Base-by-base conservation (phyloP, 805 yeast genomes). In the Myxozyma sirexii region DNA sequence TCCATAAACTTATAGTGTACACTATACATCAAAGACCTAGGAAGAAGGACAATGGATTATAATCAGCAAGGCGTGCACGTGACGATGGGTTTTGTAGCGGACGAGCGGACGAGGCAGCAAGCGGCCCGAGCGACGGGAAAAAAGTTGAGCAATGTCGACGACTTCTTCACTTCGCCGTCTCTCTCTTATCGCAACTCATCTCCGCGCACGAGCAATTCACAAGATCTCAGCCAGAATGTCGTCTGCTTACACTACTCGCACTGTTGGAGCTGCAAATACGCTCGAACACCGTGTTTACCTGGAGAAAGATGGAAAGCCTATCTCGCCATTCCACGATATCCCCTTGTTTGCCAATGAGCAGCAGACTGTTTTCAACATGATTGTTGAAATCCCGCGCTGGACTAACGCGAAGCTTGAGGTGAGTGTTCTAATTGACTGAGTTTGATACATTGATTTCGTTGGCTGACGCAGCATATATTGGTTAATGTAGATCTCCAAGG, bases 371-470 rank as follows among this genome's bases (percentile, higher is more conserved):
- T 80, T 88, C 68, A 88, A 88, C 82, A 87, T 90, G 88, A 82
- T 94, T 70, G 97, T 94, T 65, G 99, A 94, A 79, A 91, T 94
- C 68, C 99, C 99, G 74, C 88, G 98, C 77, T 93, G 97, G 97
- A 83, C 96, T 72, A 94, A 94, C 75, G 98, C 97, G 67, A 94
- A 94, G 81, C 82, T 92, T 76, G 99, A 94, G 27, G 45, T 41
- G 12, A 4, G 26, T 19, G 13, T 17, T 26, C 17, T 33, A 6
- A 17, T 23, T 12, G 15, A 17, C 24, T 10, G 7, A 4, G 23
- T 43, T 43, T 26, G 31, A 7, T 43, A 27, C 4, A 17, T 19
- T n/a, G n/a, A n/a, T n/a, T n/a, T n/a, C n/a, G n/a, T n/a, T n/a
- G n/a, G n/a, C n/a, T n/a, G n/a, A n/a, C n/a, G n/a, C n/a, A 6